phyloP scores from a whole-genome alignment of 2,329 filamentous ascomycete genomes.

The Phialemonium atrogriseum region DNA sequence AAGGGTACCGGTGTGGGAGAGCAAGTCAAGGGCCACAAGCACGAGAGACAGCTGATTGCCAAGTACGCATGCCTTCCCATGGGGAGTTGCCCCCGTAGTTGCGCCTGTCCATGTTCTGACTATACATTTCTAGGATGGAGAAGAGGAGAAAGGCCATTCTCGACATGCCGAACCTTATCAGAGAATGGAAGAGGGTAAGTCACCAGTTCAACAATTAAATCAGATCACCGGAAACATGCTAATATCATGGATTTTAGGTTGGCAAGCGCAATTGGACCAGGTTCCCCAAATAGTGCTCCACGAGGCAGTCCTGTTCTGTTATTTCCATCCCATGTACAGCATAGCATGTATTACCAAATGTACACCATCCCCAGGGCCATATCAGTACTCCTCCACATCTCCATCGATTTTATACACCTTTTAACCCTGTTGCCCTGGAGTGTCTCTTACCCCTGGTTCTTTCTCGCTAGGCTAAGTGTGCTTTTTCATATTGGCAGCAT shows the following conservation, averaged over 20 bases:
- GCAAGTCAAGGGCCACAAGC: constrained; percentile 88
- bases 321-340: no score
- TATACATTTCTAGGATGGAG: constrained; percentile 68
- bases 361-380: no score
- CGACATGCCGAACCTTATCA: constrained; percentile 87
- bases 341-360: no score
- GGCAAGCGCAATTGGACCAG: constrained; percentile 48
- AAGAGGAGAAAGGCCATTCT: constrained; percentile 86
- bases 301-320: no score
- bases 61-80: constrained; percentile 45
- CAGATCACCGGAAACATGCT: constrained; percentile 16
- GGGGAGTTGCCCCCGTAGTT: not conserved
- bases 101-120: not conserved
- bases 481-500: no score
- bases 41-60: constrained; percentile 78
- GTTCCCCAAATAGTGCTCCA: constrained; percentile 41
- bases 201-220: not conserved
- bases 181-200: constrained; percentile 85
- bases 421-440: no score
- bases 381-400: no score
- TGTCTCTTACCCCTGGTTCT: no score
- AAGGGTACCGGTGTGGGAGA: constrained; percentile 91
- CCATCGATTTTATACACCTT: no score
- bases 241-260: constrained; percentile 33
- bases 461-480: no score